phyloP scores from a whole-genome alignment of 2,329 filamentous ascomycete species.

The Exserohilum rostratum region DNA sequence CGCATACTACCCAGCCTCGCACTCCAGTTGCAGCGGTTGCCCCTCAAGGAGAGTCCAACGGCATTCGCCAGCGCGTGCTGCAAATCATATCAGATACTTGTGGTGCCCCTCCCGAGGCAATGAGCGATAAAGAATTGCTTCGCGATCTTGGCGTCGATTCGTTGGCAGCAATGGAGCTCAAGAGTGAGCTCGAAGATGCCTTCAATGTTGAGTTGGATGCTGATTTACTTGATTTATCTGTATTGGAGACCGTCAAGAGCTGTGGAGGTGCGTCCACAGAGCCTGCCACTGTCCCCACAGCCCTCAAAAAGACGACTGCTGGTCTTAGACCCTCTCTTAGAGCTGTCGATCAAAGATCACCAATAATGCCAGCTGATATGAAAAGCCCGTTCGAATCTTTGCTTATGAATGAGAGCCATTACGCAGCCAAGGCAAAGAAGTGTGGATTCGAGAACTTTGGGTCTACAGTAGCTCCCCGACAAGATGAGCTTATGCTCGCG shows the following conservation, averaged over 20 bases:
- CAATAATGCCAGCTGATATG: background rate
- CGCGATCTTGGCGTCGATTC: slow-evolving; percentile 1
- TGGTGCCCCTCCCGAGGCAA: background rate
- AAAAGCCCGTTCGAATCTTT: slow-evolving; percentile 2
- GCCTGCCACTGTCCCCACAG: background rate
- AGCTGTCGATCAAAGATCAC: background rate
- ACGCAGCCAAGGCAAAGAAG: background rate
- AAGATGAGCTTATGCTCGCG: slow-evolving; percentile 15
- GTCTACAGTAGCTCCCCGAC: slow-evolving; percentile 1
- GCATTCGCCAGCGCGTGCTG: background rate
- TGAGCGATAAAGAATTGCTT: background rate
- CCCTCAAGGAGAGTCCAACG: background rate
- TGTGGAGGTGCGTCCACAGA: background rate
- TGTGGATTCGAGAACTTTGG: slow-evolving; percentile 10
- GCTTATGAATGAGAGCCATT: background rate
- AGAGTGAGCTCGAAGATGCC: slow-evolving; percentile 3
- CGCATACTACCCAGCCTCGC: background rate
- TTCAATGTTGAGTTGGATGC: background rate
- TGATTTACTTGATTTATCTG: background rate
- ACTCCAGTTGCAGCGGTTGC: background rate
- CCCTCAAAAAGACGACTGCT: background rate
- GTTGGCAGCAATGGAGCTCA: slow-evolving; percentile 12
- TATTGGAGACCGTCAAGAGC: background rate
- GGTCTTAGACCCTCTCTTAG: background rate
- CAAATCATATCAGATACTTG: background rate